Conservation (phyloP, 108 stramenopile species). For the Conticribra weissflogii region DNA sequence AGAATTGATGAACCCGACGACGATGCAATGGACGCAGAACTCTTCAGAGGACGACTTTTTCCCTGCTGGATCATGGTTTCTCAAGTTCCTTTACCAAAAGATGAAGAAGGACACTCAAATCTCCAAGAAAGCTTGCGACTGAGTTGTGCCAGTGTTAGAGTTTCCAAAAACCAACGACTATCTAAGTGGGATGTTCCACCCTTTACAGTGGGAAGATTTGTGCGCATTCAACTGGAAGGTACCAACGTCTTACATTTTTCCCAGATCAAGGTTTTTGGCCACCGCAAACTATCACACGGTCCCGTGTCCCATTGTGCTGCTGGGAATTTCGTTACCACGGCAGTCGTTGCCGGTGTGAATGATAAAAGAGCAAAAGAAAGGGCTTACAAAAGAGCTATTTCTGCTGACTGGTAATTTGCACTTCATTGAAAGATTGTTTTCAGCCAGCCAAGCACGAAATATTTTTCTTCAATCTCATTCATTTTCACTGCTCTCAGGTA, state of each 20-base stretch:
- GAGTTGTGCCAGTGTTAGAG: constrained; percentile 24
- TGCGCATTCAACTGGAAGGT: constrained; percentile 65
- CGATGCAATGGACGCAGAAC: constrained; percentile 31
- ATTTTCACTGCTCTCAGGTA: background rate
- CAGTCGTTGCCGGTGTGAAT: constrained; percentile 37
- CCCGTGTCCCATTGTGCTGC: constrained; percentile 35
- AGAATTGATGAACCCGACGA: constrained; percentile 63
- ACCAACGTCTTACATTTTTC: constrained; percentile 64
- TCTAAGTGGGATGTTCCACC: constrained; percentile 54
- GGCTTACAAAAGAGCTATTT: constrained; percentile 54
- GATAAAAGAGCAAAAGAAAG: constrained; percentile 52
- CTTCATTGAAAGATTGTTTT: background rate
- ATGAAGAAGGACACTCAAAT: constrained; percentile 34
- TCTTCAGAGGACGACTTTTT: constrained; percentile 52
- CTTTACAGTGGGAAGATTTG: constrained; percentile 53
- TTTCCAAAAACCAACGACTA: constrained; percentile 36
- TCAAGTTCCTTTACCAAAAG: constrained; percentile 43
- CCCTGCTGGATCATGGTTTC: constrained; percentile 69
- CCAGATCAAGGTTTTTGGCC: constrained; percentile 59
- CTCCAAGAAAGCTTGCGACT: constrained; percentile 24
- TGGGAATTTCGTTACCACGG: constrained; percentile 63
- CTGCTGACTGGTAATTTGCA: constrained; percentile 33
- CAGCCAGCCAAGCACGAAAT: too few relatives aligned
- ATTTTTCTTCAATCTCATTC: background rate
- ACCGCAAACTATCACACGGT: constrained; percentile 24